Conservation (phyloP, 768 basidiomycete genomes). For the Lanmaoa rubissima region DNA sequence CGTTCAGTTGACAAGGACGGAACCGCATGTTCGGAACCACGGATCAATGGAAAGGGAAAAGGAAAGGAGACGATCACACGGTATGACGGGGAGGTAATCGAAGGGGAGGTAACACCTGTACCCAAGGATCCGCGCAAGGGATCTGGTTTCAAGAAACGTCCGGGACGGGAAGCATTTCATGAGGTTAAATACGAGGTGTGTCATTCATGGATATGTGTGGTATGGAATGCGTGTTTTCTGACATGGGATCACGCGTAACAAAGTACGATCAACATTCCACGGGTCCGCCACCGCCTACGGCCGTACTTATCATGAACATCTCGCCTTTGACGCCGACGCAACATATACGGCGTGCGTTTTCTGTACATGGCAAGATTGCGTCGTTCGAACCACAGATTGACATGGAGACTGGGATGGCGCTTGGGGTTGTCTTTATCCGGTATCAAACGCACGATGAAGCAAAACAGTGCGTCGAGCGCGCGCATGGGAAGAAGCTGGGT, state of each 20-base stretch:
- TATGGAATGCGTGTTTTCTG: neutral
- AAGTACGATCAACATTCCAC: constrained; percentile 77
- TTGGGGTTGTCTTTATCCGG: constrained; percentile 79
- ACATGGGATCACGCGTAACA: constrained; percentile 1
- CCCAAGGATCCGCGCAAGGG: constrained; percentile 56
- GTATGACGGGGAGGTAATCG: constrained; percentile 54
- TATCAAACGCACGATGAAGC: constrained; percentile 69
- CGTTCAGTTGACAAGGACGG: constrained; percentile 33
- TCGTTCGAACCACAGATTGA: constrained; percentile 80
- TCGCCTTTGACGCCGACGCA: constrained; percentile 68
- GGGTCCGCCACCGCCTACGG: constrained; percentile 68
- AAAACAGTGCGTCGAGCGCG: constrained; percentile 57
- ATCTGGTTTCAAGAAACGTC: constrained; percentile 34
- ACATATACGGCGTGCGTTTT: constrained; percentile 65
- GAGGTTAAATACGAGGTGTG: constrained; percentile 57
- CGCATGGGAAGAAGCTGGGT: constrained; percentile 63
- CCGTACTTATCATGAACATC: constrained; percentile 70
- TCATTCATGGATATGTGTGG: constrained; percentile 2
- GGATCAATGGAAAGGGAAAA: constrained; percentile 62
- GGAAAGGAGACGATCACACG: constrained; percentile 57
- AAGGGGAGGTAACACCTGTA: constrained; percentile 40
- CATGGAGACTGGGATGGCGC: constrained; percentile 70
- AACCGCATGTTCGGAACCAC: constrained; percentile 26
- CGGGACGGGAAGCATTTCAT: constrained; percentile 40
- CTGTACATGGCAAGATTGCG: constrained; percentile 55